Base-by-base conservation (phyloP, 1,284 basidiomycete genomes). In the Coniophora puteana region DNA sequence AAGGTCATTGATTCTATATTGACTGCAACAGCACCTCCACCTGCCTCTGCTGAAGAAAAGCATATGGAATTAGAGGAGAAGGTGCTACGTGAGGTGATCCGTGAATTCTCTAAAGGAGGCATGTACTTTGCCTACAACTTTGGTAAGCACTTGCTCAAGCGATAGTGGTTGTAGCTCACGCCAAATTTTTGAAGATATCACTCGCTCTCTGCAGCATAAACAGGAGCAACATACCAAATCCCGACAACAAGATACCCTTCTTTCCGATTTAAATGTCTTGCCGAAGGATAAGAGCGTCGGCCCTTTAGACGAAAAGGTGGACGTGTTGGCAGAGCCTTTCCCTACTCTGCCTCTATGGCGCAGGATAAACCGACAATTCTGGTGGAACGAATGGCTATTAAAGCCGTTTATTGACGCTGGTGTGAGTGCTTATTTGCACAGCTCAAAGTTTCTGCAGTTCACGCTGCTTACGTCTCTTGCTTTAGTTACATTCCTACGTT, bases 361-460 rank as follows among this genome's bases (percentile, higher is more conserved):
- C 28, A 71, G 89, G 8, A 88, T 89, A 1, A 88, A 93, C 46
- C 74, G 76, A 32, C 80, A 85, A 32, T 93, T 87, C 57, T 94
- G 89, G 89, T 93, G 90, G 85, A 94, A 94, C 51, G 87, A 91
- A 54, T 80, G 80, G 71, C 70, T 93, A 46, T 72, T 75, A 13
- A 83, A 83, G 49, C 79, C 85, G 2, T 81, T 89, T 47, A 66
- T 85, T 34, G 83, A 90, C 48, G 81, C 80, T 43, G 84, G 84
- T 28, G 86, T 89, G 63, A 50, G 72, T 53, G 18, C 21, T 18
- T 29, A 21, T 18, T 33, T 17, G 26, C 20, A 21, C 30, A n/a
- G n/a, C 26, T n/a, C 26, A 27, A 27, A n/a, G 10, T 10, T 43
- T 20, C 8, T 29, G 5, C 26, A 33, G 13, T 31, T 16, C 18